These are phyloP conservation scores for Cochlearia excelsa DNA, from an alignment of 345 rosid genomes.

Conservation along the genomic window DNA sequence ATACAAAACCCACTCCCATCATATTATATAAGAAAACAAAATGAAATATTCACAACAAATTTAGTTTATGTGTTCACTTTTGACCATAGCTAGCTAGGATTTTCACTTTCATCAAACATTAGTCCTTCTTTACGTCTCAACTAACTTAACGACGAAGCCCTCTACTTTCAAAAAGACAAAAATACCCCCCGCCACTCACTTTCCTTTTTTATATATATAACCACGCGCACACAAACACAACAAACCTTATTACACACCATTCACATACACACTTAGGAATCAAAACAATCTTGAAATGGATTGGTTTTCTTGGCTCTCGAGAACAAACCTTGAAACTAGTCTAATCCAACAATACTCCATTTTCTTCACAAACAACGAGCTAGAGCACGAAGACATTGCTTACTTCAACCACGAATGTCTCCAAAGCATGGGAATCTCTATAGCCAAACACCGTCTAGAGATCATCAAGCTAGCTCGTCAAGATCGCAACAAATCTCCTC, in stretches of 20 bases:
- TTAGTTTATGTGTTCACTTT: neutral
- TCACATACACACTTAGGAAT: no score
- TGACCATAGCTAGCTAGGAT: constrained; percentile 1
- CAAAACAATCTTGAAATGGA: constrained; percentile 44
- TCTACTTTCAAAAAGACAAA: neutral
- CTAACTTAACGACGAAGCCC: constrained; percentile 40
- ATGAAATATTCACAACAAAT: no score
- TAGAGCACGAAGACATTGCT: constrained; percentile 68
- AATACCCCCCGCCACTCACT: constrained; percentile 20
- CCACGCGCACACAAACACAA: constrained; percentile 1
- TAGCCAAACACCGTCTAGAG: constrained; percentile 94
- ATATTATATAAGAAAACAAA: no score
- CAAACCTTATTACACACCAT: neutral
- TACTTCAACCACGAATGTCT: constrained; percentile 94
- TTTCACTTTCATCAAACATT: constrained; percentile 9
- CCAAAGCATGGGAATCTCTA: constrained; percentile 91
- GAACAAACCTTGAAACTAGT: constrained; percentile 64
- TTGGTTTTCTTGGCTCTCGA: constrained; percentile 92
- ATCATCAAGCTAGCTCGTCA: constrained; percentile 82
- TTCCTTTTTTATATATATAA: constrained; percentile 13
- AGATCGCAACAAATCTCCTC: constrained; percentile 33
- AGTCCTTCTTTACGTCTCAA: constrained; percentile 32
- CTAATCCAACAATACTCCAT: constrained; percentile 77
- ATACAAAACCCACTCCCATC: constrained; percentile 18
- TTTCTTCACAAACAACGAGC: constrained; percentile 72